Evolutionary conservation across 2,329 filamentous ascomycete genomes (phyloP), one percentile per base, ranked within the genome.

Genomic region (Trichoderma gracile): DNA sequence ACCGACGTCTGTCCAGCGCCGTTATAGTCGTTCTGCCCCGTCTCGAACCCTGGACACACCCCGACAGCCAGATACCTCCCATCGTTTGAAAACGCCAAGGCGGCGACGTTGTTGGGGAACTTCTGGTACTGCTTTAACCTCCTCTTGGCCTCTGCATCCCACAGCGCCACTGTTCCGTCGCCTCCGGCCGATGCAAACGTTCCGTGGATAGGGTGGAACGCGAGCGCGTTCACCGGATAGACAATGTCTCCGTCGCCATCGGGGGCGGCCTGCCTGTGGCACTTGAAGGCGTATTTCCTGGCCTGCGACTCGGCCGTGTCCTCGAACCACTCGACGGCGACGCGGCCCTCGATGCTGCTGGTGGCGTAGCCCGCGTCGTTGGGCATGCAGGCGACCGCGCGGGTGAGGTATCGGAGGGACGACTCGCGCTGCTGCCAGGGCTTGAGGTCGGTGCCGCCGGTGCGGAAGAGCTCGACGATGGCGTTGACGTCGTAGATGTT

Each of bases 301-400:
- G 91, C 89, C 79, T 98, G 93, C 4, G 91, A 93, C 76, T 94
- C 91, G 47, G 87, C 82, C 5, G 88, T 91, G 17, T 95, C 91
- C 74, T 98, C 95, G 75, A 99, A 98, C 92, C 93, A 98, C 77
- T 99, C 95, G 1, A 99, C 95, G 0, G 93, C 94, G 2, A 99
- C 93, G 71, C 95, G 88, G 5, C 95, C 95, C 75, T 99, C 95
- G 72, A 99, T 99, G 72, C 89, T 93, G 65, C 87, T 92, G 1
- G 90, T 94, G 10, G 94, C 93, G 75, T 98, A 99, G 5, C 95
- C 95, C 12, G 90, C 91, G 69, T 97, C 95, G 71, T 95, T 93
- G 15, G 95, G 94, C 95, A 99, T 98, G 77, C 94, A 97, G 17
- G 93, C 89, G 0, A 98, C 91, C 19, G 92, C 91, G 66, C 95